A percentile compares a stretch with the other conserved stretches of the same genome.
phyloP scores from a whole-genome alignment of 2,329 filamentous ascomycete genomes.

The Aspergillus neoniger region DNA sequence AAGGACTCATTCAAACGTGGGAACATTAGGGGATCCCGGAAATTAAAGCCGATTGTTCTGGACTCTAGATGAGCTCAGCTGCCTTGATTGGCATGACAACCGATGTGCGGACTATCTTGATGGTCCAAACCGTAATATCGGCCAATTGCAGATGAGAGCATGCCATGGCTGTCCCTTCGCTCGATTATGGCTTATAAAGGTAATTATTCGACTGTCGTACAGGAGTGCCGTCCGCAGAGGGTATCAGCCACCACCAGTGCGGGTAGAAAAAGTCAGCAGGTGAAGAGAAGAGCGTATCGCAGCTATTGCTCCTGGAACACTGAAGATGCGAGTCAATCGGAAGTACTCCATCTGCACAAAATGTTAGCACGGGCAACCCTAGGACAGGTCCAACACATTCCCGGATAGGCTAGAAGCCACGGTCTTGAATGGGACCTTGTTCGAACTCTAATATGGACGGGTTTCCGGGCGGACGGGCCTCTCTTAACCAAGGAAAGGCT shows the following conservation, averaged over 20 bases:
- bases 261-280: slow-evolving; percentile 4
- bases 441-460: slow-evolving; percentile 2
- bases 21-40: slow-evolving; percentile 15
- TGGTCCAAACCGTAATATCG: slow-evolving; percentile 14
- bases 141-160: slow-evolving; percentile 19
- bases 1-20: slow-evolving; percentile 6
- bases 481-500: neutral
- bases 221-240: neutral
- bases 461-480: neutral
- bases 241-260: slow-evolving; percentile 10
- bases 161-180: neutral
- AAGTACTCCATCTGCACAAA: neutral
- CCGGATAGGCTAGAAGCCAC: neutral
- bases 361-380: slow-evolving; percentile 5
- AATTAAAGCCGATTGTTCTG: slow-evolving; percentile 22
- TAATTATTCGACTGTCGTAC: slow-evolving; percentile 14
- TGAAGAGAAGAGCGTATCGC: neutral
- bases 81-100: slow-evolving; percentile 7
- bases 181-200: neutral
- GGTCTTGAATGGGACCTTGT: slow-evolving; percentile 4
- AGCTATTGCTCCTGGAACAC: neutral
- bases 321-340: slow-evolving; percentile 2
- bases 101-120: slow-evolving; percentile 4
- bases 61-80: slow-evolving; percentile 12
- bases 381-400: slow-evolving; percentile 4